A percentile compares a stretch with the other conserved stretches of the same genome.
Conservation (phyloP, 192 early-diverging fungal species). For the Backusella westeae region DNA sequence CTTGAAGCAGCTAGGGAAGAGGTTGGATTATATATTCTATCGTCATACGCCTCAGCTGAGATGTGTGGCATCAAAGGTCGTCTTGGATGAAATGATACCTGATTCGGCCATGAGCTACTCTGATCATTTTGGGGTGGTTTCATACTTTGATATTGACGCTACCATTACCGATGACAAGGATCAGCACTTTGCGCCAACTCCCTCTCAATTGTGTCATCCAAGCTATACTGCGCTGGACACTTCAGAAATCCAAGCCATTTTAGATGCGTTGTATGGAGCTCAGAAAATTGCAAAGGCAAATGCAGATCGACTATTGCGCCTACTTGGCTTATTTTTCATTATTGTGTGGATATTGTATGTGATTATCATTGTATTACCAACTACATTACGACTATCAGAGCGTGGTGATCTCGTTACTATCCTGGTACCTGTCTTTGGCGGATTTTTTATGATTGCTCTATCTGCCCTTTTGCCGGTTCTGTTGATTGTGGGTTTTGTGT, state of each 20-base stretch:
- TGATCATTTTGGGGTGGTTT: conserved; percentile 55
- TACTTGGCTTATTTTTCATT: not conserved
- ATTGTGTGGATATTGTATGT: not conserved
- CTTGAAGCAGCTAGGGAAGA: conserved; percentile 29
- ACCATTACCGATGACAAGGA: not conserved
- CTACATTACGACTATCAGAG: not conserved
- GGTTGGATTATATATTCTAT: conserved; percentile 53
- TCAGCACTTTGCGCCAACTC: not conserved
- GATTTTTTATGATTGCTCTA: not conserved
- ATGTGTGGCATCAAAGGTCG: conserved; percentile 33
- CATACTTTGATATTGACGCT: conserved; percentile 29
- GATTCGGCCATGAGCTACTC: conserved; percentile 34
- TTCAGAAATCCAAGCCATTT: conserved; percentile 1
- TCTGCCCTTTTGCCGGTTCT: conserved; percentile 3
- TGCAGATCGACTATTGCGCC: not conserved
- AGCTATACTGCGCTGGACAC: not conserved
- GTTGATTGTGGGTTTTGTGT: conserved; percentile 23
- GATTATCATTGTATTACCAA: conserved; percentile 1
- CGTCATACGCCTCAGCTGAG: conserved; percentile 38
- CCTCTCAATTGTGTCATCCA: not conserved
- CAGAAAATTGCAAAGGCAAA: conserved; percentile 8
- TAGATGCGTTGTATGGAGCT: not conserved
- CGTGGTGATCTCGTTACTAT: not conserved
- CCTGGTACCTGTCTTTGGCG: conserved; percentile 13
- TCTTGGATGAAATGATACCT: conserved; percentile 36